These are phyloP conservation scores for Neoboletus subvelutipes DNA, from an alignment of 768 basidiomycete genomes.

Conservation along the genomic window DNA sequence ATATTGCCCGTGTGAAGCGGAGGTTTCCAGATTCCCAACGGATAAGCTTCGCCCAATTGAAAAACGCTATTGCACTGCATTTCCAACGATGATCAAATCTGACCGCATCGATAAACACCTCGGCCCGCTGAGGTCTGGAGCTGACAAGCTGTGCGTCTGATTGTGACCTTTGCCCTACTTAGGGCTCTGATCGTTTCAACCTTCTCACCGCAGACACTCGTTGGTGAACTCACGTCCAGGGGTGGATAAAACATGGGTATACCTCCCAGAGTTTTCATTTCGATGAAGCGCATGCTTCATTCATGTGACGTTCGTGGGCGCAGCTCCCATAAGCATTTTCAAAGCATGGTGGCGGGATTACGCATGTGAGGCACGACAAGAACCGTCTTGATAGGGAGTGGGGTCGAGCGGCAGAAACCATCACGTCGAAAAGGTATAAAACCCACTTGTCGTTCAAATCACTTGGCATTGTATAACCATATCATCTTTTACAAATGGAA, in stretches of 20 bases:
- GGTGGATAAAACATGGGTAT: not conserved
- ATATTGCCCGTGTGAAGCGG: not conserved
- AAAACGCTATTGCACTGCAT: not conserved
- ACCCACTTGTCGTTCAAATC: not conserved
- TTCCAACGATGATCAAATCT: not conserved
- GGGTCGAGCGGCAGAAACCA: not conserved
- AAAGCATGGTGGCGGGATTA: not conserved
- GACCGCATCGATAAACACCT: not conserved
- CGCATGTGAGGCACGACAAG: not conserved
- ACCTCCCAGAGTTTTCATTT: not conserved
- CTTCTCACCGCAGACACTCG: not conserved
- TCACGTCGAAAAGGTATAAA: not conserved
- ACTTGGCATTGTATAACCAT: not conserved
- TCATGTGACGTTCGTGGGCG: not conserved
- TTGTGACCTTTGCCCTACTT: not conserved
- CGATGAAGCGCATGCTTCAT: not conserved
- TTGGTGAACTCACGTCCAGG: slow-evolving; percentile 7
- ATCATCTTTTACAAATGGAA: slow-evolving; percentile 8
- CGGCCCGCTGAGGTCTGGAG: not conserved
- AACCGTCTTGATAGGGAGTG: not conserved
- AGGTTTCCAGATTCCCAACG: not conserved
- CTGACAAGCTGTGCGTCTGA: not conserved
- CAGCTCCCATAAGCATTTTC: not conserved
- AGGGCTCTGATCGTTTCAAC: not conserved
- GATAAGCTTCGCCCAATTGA: not conserved